Evolutionary conservation across 495 filamentous ascomycete species (phyloP).

Genomic region (Evansstolkia leycettana): DNA sequence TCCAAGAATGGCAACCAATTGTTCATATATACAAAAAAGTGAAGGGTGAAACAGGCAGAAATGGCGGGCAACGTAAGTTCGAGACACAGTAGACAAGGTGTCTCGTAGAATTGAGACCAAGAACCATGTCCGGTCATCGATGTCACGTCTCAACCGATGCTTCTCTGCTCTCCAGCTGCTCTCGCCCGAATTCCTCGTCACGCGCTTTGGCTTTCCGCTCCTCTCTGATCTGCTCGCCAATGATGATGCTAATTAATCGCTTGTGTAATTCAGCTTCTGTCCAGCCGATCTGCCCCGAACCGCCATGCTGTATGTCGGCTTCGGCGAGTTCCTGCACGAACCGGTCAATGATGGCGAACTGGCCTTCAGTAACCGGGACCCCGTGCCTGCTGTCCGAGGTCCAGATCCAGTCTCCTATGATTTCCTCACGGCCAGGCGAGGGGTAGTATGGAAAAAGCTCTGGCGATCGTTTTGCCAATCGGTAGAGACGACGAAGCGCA

Average conservation of each 20-base stretch:
- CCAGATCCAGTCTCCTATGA: slow-evolving; percentile 36
- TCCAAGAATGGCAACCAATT: too few relatives aligned
- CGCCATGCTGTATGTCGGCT: slow-evolving; percentile 25
- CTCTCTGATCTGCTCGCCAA: slow-evolving; percentile 33
- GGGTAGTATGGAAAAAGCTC: slow-evolving; percentile 28
- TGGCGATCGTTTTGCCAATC: slow-evolving; percentile 25
- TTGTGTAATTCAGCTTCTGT: slow-evolving; percentile 33
- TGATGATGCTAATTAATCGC: slow-evolving; percentile 34
- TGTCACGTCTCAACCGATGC: slow-evolving; percentile 21
- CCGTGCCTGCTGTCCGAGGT: slow-evolving; percentile 31
- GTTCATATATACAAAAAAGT: too few relatives aligned
- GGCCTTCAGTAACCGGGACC: slow-evolving; percentile 31
- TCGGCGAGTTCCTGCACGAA: slow-evolving; percentile 30
- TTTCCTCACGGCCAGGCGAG: slow-evolving; percentile 22
- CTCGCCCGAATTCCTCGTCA: neutral
- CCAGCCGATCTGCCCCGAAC: slow-evolving; percentile 31
- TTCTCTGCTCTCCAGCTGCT: slow-evolving; percentile 6
- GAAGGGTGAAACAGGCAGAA: too few relatives aligned
- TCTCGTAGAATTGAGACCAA: slow-evolving; percentile 1
- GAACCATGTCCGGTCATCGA: slow-evolving; percentile 4
- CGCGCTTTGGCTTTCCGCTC: slow-evolving; percentile 18
- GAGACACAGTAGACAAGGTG: too few relatives aligned
- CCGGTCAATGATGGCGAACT: slow-evolving; percentile 33
- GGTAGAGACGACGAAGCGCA: slow-evolving; percentile 28
- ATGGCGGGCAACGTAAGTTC: too few relatives aligned